Percentiles rank a stretch among this genome's conserved stretches.
phyloP scores from a whole-genome alignment of 2,329 filamentous ascomycete species.

The Exophiala dermatitidis region DNA sequence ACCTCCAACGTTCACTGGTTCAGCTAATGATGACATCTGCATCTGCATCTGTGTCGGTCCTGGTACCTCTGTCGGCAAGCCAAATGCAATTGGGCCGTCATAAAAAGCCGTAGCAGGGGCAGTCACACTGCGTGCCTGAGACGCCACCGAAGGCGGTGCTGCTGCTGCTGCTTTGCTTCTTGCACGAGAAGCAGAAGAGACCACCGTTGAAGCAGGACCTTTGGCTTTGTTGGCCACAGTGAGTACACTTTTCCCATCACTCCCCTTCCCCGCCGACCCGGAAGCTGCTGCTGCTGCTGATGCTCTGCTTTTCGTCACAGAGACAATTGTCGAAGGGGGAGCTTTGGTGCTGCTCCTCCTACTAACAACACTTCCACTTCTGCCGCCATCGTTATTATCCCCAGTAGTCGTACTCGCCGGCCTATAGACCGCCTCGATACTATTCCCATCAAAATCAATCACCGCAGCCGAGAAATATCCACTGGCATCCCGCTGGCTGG shows the following conservation, averaged over 20 bases:
- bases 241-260: neutral
- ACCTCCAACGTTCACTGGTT: too few species aligned
- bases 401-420: conserved; percentile 37
- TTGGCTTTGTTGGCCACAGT: conserved; percentile 7
- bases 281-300: conserved; percentile 1
- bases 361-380: neutral
- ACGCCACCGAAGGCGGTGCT: neutral
- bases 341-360: neutral
- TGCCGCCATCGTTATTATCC: conserved; percentile 31
- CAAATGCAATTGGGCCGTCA: neutral
- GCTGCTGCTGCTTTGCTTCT: neutral
- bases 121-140: conserved; percentile 8
- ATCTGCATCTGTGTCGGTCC: neutral
- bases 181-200: neutral
- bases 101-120: conserved; percentile 2
- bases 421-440: conserved; percentile 66
- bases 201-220: neutral
- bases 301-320: conserved; percentile 6
- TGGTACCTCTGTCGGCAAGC: neutral
- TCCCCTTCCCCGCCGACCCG: neutral
- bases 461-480: conserved; percentile 58
- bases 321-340: conserved; percentile 4
- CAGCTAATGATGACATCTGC: too few species aligned
- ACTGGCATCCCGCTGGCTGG: conserved; percentile 46
- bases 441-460: conserved; percentile 75